phyloP scores from a whole-genome alignment of 1,139 yeast genomes.

The Pichia sp. region DNA sequence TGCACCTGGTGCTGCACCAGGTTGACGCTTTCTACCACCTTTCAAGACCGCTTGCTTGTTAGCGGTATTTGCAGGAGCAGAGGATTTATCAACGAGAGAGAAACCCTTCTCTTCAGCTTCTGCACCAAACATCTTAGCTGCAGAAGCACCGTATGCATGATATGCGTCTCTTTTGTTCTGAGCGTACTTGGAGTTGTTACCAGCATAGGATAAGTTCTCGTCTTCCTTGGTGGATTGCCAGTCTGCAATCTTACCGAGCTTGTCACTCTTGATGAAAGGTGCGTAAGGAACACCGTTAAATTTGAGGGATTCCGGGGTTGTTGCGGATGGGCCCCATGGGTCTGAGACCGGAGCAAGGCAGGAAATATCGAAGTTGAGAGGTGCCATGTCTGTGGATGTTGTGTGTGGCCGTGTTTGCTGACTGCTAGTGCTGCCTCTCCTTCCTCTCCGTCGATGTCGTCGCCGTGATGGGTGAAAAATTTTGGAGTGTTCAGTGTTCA shows the following conservation, averaged over 20 bases:
- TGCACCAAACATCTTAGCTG: conserved; percentile 50
- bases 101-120: conserved; percentile 44
- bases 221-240: conserved; percentile 47
- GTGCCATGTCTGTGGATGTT: no score
- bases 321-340: conserved; percentile 53
- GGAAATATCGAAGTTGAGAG: conserved; percentile 9
- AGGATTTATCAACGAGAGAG: conserved; percentile 44
- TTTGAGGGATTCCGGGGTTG: conserved; percentile 36
- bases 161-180: conserved; percentile 43
- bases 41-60: conserved; percentile 24
- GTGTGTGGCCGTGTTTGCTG: no score
- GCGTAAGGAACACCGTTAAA: conserved; percentile 61
- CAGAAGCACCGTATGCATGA: conserved; percentile 60
- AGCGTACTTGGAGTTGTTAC: conserved; percentile 24
- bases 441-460: no score
- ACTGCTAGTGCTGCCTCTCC: no score
- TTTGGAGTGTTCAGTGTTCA: no score
- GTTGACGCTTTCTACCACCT: conserved; percentile 7
- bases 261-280: conserved; percentile 58
- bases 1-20: conserved; percentile 3
- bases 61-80: conserved; percentile 17
- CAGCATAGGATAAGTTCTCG: conserved; percentile 29
- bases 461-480: no score
- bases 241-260: conserved; percentile 60
- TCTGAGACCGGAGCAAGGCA: conserved; percentile 25